These are phyloP conservation scores for Musa troglodytarum DNA, from an alignment of 176 grass and related monocot genomes.

Conservation along the genomic window DNA sequence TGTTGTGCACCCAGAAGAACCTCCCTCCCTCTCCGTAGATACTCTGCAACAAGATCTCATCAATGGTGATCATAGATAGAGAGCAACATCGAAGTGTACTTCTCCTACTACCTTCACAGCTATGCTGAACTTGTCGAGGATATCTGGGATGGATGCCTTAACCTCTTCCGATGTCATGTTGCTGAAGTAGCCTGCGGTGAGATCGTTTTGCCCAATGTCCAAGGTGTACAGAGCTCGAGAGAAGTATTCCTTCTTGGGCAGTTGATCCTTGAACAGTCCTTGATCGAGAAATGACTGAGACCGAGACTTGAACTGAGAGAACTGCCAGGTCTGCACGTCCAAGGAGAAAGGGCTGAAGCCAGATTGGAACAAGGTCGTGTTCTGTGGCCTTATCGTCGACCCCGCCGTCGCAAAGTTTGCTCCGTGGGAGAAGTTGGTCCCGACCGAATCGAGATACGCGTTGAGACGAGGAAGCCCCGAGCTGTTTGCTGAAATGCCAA, in stretches of 20 bases:
- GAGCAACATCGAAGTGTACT: no score
- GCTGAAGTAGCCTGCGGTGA: slow-evolving; percentile 56
- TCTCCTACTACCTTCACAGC: slow-evolving; percentile 47
- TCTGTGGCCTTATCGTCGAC: slow-evolving; percentile 69
- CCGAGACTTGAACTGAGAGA: slow-evolving; percentile 52
- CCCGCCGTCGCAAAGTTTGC: slow-evolving; percentile 90
- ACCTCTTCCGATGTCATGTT: slow-evolving; percentile 49
- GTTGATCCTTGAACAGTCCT: slow-evolving; percentile 36
- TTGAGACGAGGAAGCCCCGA: slow-evolving; percentile 60
- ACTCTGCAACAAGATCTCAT: slow-evolving; percentile 21
- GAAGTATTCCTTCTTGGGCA: slow-evolving; percentile 70
- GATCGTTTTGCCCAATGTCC: slow-evolving; percentile 91
- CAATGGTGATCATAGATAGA: neutral
- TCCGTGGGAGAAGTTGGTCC: slow-evolving; percentile 83
- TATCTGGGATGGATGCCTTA: slow-evolving; percentile 48
- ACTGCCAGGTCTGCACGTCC: slow-evolving; percentile 83
- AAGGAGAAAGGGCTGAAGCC: slow-evolving; percentile 76
- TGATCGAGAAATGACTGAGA: neutral
- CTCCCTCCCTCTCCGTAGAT: slow-evolving; percentile 45
- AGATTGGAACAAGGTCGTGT: slow-evolving; percentile 43
- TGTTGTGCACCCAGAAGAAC: slow-evolving; percentile 96
- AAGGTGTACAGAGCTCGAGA: slow-evolving; percentile 90
- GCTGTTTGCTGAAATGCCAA: slow-evolving; percentile 36
- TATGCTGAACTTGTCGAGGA: slow-evolving; percentile 49
- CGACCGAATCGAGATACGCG: slow-evolving; percentile 81